Conservation (phyloP, 2,329 filamentous ascomycete species). For the Fusarium algeriense region DNA sequence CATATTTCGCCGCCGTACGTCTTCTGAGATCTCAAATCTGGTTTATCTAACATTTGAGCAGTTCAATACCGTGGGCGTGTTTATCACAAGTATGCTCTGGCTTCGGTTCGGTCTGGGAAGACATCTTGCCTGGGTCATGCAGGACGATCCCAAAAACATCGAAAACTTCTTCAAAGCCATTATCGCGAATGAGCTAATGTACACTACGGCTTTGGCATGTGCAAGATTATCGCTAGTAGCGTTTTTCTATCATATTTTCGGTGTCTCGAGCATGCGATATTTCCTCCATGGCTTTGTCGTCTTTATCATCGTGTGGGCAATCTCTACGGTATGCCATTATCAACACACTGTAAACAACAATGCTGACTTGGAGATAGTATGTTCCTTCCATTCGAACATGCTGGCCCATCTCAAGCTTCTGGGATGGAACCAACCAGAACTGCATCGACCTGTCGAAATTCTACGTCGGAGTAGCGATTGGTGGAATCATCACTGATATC, state of each 20-base stretch:
- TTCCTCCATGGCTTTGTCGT: slow-evolving; percentile 1
- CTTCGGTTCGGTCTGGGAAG: neutral
- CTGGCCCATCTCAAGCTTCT: slow-evolving; percentile 5
- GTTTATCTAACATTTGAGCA: neutral
- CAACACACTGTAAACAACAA: accelerated
- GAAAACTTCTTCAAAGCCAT: slow-evolving; percentile 11
- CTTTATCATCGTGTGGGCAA: slow-evolving; percentile 6
- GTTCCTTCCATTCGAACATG: slow-evolving; percentile 17
- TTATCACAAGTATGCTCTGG: slow-evolving; percentile 4
- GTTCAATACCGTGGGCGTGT: neutral
- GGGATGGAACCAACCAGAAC: slow-evolving; percentile 14
- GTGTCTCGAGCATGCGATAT: slow-evolving; percentile 7
- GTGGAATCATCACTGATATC: slow-evolving; percentile 10
- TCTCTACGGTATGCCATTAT: neutral
- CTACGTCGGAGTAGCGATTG: slow-evolving; percentile 13
- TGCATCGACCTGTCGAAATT: slow-evolving; percentile 18
- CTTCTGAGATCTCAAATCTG: accelerated
- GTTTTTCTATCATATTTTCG: neutral
- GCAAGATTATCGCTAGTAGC: slow-evolving; percentile 1
- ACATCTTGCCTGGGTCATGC: neutral
- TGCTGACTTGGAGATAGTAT: neutral
- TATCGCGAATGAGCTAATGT: neutral
- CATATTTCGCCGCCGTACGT: slow-evolving; percentile 1
- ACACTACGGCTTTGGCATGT: neutral
- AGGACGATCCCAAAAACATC: neutral